Percentiles rank a stretch among this genome's conserved stretches.
phyloP scores from a whole-genome alignment of 169 alveolate species.

The Cryptosporidium tyzzeri region DNA sequence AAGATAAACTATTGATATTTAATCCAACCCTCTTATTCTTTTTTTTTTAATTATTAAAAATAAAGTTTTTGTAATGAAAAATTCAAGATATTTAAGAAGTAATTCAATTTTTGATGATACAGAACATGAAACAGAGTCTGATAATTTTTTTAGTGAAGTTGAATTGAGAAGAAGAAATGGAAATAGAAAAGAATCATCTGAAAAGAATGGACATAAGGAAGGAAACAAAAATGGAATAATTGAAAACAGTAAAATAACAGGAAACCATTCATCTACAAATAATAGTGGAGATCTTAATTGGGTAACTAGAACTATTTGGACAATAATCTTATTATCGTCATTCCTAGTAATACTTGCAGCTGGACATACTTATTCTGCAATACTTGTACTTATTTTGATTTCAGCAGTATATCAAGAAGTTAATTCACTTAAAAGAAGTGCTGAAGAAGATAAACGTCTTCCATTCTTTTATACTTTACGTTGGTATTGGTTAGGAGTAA shows the following conservation, averaged over 20 bases:
- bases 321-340: slow-evolving; percentile 83
- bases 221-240: neutral
- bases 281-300: slow-evolving; percentile 32
- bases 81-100: slow-evolving; percentile 7
- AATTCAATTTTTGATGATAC: slow-evolving; percentile 62
- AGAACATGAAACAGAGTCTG: slow-evolving; percentile 72
- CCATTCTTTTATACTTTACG: slow-evolving; percentile 81
- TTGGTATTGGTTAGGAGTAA: slow-evolving; percentile 85
- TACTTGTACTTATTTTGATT: slow-evolving; percentile 83
- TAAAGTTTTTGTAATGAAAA: neutral
- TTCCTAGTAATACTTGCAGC: slow-evolving; percentile 86
- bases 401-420: slow-evolving; percentile 83
- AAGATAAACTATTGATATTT: neutral
- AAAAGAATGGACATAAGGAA: neutral
- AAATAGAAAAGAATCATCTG: neutral
- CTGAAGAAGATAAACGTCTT: slow-evolving; percentile 81
- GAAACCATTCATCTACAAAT: neutral
- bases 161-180: slow-evolving; percentile 19
- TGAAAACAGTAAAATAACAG: neutral
- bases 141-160: slow-evolving; percentile 11
- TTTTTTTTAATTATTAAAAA: neutral
- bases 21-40: neutral
- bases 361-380: slow-evolving; percentile 91
- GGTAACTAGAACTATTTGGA: slow-evolving; percentile 83
- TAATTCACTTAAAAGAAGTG: slow-evolving; percentile 84